phyloP scores from a whole-genome alignment of 495 filamentous ascomycete genomes.

The Penicillium turbatum region DNA sequence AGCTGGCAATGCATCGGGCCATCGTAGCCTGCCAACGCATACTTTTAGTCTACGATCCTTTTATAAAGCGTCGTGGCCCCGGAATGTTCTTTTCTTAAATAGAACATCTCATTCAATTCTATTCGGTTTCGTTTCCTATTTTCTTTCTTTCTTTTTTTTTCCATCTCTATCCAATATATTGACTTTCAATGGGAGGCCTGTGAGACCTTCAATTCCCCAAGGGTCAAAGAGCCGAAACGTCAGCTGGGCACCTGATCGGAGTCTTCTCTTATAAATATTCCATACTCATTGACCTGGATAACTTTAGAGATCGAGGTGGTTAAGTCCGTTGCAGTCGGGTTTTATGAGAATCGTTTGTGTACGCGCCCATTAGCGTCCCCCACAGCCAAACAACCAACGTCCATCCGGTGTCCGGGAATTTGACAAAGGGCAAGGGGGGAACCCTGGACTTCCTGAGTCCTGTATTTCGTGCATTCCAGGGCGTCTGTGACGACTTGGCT shows the following conservation, averaged over 20 bases:
- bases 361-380: background rate
- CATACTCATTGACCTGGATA: background rate
- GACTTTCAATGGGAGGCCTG: conserved; percentile 1
- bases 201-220: conserved; percentile 11
- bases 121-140: conserved; percentile 9
- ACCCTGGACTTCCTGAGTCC: conserved; percentile 1
- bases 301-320: background rate
- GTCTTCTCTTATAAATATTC: background rate
- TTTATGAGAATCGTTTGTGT: background rate
- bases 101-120: no score
- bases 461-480: conserved; percentile 3
- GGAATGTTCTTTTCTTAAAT: background rate
- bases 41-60: conserved; percentile 10
- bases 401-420: background rate
- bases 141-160: conserved; percentile 1
- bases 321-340: background rate
- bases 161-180: background rate
- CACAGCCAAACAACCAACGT: background rate
- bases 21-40: conserved; percentile 9
- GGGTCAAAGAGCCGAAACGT: conserved; percentile 13
- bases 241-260: conserved; percentile 9
- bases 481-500: background rate
- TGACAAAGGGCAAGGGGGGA: conserved; percentile 4
- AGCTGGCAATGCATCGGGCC: conserved; percentile 15
- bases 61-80: conserved; percentile 6